Base-by-base conservation (phyloP, 768 basidiomycete genomes). In the Postia placenta region DNA sequence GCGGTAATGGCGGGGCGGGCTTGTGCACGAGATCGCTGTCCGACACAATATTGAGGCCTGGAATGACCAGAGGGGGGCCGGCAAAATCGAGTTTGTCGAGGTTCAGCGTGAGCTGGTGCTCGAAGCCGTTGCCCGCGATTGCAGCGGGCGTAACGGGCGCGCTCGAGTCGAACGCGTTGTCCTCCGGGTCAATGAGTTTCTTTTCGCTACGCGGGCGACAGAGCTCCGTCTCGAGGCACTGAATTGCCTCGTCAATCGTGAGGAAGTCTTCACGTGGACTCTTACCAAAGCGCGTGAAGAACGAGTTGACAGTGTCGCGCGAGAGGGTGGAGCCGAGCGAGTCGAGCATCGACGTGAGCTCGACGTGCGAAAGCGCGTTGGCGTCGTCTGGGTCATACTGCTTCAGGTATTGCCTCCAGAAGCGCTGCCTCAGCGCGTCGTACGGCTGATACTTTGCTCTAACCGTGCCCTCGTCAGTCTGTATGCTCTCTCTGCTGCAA, bases 381-480 rank as follows among this genome's bases (percentile, higher is more conserved):
- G 83, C 87, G 52, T 93, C 89, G 65, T 94, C 92, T 0, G 83
- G 77, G 57, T 96, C 94, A 67, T 97, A 98, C 56, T 94, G 87
- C 44, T 79, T 78, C 35, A 95, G 76, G 64, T 91, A 93, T 54
- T 88, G 83, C 1, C 81, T 73, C 93, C 93, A 96, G 74, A 94
- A 93, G 2, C 79, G 80, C 60, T 92, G 91, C 0, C 92, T 87
- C 7, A 95, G 77, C 14, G 89, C 87, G 51, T 85, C 89, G 61
- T 98, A 99, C 0, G 96, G 92, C 61, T 96, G 92, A 67, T 92
- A 99, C 67, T 87, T 95, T 9, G 94, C 95, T 20, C 90, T 87
- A 5, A 40, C 12, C 48, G 53, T 15, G 53, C n/a, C 45, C 42
- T 60, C 59, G 36, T 19, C 26, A 33, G 14, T 39, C 7, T 45